Conservation (phyloP, 164 flowering plant species). For the Kingdonia uniflora region DNA sequence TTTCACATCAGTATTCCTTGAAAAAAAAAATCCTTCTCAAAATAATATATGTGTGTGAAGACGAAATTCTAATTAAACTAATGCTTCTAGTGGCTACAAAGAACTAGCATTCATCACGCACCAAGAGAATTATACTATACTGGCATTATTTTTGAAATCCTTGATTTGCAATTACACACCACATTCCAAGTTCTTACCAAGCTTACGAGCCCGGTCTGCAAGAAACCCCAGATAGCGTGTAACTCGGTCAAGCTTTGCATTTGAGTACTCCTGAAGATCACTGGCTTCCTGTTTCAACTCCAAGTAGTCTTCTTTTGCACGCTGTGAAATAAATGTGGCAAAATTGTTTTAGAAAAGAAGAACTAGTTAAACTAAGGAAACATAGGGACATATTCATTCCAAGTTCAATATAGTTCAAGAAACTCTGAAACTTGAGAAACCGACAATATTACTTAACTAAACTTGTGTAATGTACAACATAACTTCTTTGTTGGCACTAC, state of each 20-base stretch:
- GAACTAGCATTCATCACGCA: neutral
- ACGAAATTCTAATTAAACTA: no score
- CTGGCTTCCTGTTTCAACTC: conserved; percentile 84
- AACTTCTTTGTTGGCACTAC: no score
- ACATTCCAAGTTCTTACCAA: conserved; percentile 45
- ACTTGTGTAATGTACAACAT: no score
- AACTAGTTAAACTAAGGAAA: neutral
- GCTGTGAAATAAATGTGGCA: conserved; percentile 27
- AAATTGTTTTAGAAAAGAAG: conserved; percentile 2
- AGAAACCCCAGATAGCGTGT: conserved; percentile 79
- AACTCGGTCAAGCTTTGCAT: conserved; percentile 79
- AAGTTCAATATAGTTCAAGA: no score
- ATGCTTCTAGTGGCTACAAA: no score
- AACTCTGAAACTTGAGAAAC: no score
- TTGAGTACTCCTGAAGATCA: conserved; percentile 88
- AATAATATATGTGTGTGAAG: no score
- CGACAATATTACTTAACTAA: no score
- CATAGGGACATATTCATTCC: no score
- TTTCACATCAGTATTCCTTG: no score
- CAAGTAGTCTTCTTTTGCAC: conserved; percentile 69
- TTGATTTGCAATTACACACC: conserved; percentile 1
- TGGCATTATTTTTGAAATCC: neutral
- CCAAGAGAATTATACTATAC: neutral
- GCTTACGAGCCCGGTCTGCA: conserved; percentile 69
- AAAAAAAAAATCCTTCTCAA: no score